Evolutionary conservation across 2,329 filamentous ascomycete genomes (phyloP).

Genomic region (Colletotrichum scovillei): DNA sequence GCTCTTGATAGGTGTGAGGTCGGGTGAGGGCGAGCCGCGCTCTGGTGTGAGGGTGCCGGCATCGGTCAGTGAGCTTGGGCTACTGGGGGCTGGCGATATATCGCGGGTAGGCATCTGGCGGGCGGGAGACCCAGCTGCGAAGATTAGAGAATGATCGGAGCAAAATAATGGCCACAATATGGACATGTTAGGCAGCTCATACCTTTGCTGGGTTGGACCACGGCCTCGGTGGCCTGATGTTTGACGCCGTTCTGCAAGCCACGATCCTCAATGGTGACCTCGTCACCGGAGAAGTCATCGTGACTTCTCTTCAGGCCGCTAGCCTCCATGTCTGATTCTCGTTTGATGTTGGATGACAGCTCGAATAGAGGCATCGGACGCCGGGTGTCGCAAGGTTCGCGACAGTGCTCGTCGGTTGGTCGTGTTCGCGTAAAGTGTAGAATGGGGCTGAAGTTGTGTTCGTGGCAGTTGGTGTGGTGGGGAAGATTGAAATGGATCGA

Average conservation of each 20-base stretch:
- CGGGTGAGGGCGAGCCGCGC: slow-evolving; percentile 48
- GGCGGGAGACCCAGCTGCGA: background rate
- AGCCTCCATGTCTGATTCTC: slow-evolving; percentile 49
- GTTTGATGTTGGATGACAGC: slow-evolving; percentile 59
- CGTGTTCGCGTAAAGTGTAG: background rate
- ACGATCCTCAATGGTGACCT: slow-evolving; percentile 38
- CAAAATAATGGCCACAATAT: background rate
- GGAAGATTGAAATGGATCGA: background rate
- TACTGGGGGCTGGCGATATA: slow-evolving; percentile 29
- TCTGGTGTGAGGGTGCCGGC: slow-evolving; percentile 53
- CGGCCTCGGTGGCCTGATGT: slow-evolving; percentile 25
- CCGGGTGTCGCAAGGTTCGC: slow-evolving; percentile 11
- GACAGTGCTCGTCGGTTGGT: background rate
- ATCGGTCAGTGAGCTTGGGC: slow-evolving; percentile 50
- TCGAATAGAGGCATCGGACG: slow-evolving; percentile 59
- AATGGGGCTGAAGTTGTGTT: background rate
- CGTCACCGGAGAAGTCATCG: slow-evolving; percentile 54
- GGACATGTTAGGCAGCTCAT: background rate
- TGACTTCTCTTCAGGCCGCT: slow-evolving; percentile 58
- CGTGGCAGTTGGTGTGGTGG: background rate
- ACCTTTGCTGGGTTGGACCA: slow-evolving; percentile 25
- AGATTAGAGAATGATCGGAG: background rate
- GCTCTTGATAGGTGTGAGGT: slow-evolving; percentile 37
- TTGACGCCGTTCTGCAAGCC: slow-evolving; percentile 27
- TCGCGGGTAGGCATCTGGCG: slow-evolving; percentile 29